Evolutionary conservation across 371 early-diverging fungal genomes (phyloP), one percentile per base, ranked within the genome.

Genomic region (Nematocida ausubeli): DNA sequence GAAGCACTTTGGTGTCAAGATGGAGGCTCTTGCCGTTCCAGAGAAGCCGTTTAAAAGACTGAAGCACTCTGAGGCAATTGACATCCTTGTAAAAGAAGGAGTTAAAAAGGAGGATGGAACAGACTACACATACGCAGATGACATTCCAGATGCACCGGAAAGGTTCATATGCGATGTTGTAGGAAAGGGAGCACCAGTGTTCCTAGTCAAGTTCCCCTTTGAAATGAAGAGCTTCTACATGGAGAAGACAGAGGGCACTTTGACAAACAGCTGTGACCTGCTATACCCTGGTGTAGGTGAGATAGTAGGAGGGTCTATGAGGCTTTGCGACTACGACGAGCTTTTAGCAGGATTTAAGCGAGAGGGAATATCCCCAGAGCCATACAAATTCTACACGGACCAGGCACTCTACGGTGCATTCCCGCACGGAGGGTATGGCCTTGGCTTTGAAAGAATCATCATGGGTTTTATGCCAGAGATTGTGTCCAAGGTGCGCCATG

Each of bases 191-290:
- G 42, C 90, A 71, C 99, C 99, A 57, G 94, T 99, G 65, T 89
- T 99, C 83, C 87, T 99, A 66, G 92, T 92, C 85, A 90, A 92
- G 67, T 99, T 99, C 91, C 97, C 96, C 40, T 92, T 89, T 28
- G 93, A 93, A 69, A 94, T 95, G 88, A 99, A 99, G 89, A 88
- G 92, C n/a, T 99, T 99, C 89, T 99, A 99, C 88, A 97, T 98
- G 96, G 92, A 92, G 85, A 88, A 90, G 62, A 90, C 90, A 83
- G 88, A 93, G 81, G 87, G 85, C 32, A 87, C 91, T 3, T 88
- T 93, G 50, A 99, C 99, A 16, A 94, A 97, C 88, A 91, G 91
- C 80, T 93, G 94, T 35, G 99, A 99, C 87, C 90, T 99, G 39
- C 89, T 99, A 83, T 95, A 96, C 91, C 98, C 99, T 44, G 90